Conservation (phyloP, 257 asterid species). For the Capsicum rhomboideum region DNA sequence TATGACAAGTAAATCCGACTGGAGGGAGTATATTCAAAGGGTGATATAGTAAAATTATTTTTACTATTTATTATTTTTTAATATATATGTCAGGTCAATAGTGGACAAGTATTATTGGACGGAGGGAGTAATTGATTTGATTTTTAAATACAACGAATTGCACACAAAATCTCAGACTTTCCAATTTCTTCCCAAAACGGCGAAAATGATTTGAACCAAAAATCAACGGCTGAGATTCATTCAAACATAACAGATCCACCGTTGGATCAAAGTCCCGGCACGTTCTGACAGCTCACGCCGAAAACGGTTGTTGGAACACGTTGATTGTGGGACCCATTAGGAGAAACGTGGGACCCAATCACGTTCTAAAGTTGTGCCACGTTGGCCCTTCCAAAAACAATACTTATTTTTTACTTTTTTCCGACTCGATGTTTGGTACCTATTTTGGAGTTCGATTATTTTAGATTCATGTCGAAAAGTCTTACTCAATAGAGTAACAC, state of each 20-base stretch:
- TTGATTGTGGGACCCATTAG: not conserved
- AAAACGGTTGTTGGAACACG: slow-evolving; percentile 49
- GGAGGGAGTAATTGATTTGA: no score
- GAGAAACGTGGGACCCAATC: slow-evolving; percentile 44
- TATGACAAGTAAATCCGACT: no score
- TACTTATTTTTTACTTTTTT: no score
- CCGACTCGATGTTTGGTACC: not conserved
- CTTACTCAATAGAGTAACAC: not conserved
- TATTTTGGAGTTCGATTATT: not conserved
- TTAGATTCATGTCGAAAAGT: not conserved
- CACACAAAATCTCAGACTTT: slow-evolving; percentile 28
- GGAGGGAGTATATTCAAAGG: no score
- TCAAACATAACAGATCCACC: not conserved
- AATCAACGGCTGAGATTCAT: slow-evolving; percentile 20
- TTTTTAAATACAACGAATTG: slow-evolving; percentile 26
- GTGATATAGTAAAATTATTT: no score
- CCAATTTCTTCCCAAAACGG: not conserved
- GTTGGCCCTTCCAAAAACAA: slow-evolving; percentile 13
- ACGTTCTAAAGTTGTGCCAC: slow-evolving; percentile 60
- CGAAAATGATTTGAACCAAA: slow-evolving; percentile 17
- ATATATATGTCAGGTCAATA: no score
- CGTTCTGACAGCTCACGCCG: slow-evolving; percentile 35
- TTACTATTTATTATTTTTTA: no score
- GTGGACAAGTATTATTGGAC: no score
- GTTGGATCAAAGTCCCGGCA: slow-evolving; percentile 24